A percentile compares a stretch with the other conserved stretches of the same genome.
Conservation (phyloP, 768 basidiomycete genomes). For the Suillus plorans region DNA sequence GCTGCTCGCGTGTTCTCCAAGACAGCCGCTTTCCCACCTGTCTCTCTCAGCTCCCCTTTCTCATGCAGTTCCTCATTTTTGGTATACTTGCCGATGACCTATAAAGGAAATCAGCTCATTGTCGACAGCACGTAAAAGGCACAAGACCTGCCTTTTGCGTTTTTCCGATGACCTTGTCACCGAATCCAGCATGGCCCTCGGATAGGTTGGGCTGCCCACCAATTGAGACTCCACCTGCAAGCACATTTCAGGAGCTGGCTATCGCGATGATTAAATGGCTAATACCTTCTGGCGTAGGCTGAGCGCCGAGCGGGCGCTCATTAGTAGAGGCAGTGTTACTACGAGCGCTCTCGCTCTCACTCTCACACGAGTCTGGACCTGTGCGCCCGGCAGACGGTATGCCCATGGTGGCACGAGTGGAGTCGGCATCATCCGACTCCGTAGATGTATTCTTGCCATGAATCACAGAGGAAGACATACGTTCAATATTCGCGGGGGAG, state of each 20-base stretch:
- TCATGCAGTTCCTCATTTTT: slow-evolving; percentile 52
- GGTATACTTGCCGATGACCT: slow-evolving; percentile 52
- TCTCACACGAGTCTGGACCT: not conserved
- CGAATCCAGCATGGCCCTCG: slow-evolving; percentile 39
- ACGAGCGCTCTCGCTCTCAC: not conserved
- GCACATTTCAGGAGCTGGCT: not conserved
- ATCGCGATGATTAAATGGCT: not conserved
- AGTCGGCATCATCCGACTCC: not conserved
- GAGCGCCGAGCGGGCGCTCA: slow-evolving; percentile 37
- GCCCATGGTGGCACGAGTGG: not conserved
- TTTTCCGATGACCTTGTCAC: slow-evolving; percentile 61
- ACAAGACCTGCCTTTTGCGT: slow-evolving; percentile 46
- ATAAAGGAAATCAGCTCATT: slow-evolving; percentile 3
- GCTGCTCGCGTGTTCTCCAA: slow-evolving; percentile 39
- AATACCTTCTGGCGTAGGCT: slow-evolving; percentile 35
- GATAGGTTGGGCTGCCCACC: slow-evolving; percentile 22
- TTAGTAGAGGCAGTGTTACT: slow-evolving; percentile 28
- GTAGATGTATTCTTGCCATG: not conserved
- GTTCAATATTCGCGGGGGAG: slow-evolving; percentile 38
- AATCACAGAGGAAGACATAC: slow-evolving; percentile 10
- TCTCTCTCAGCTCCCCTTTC: slow-evolving; percentile 55
- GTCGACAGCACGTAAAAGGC: too few relatives aligned
- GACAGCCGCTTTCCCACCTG: slow-evolving; percentile 49
- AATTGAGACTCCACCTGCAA: slow-evolving; percentile 26
- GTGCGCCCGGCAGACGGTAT: not conserved